These are phyloP conservation scores for Holtermanniella nyarrowii DNA, from an alignment of 768 basidiomycete genomes.

Conservation along the genomic window DNA sequence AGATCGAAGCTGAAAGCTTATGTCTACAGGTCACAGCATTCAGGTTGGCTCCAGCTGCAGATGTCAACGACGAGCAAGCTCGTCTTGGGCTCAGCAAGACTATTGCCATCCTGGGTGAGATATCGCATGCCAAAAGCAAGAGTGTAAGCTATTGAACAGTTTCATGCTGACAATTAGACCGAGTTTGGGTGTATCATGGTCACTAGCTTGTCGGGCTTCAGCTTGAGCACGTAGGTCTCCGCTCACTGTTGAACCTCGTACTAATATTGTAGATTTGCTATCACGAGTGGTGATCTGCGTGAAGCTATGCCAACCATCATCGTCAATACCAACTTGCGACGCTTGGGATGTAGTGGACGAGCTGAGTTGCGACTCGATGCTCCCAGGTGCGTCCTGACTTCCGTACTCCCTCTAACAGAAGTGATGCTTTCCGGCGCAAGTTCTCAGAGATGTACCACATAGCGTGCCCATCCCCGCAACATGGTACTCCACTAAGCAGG, in stretches of 20 bases:
- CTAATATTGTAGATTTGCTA: constrained; percentile 10
- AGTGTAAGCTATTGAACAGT: background rate
- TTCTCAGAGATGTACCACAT: constrained; percentile 27
- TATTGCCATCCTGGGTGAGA: constrained; percentile 13
- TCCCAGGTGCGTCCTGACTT: constrained; percentile 19
- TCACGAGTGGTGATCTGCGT: constrained; percentile 30
- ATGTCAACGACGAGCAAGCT: constrained; percentile 12
- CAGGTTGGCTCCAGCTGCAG: constrained; percentile 14
- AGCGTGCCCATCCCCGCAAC: constrained; percentile 11
- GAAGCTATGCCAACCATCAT: constrained; percentile 24
- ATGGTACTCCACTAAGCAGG: constrained; percentile 2
- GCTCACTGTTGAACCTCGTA: background rate
- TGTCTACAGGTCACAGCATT: constrained; percentile 26
- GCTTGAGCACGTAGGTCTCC: constrained; percentile 26
- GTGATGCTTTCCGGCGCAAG: constrained; percentile 26
- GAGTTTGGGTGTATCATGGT: constrained; percentile 26
- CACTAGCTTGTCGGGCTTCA: constrained; percentile 25
- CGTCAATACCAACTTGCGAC: constrained; percentile 29
- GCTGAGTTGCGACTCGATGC: constrained; percentile 27
- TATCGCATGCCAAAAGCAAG: background rate
- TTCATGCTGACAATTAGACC: constrained; percentile 9
- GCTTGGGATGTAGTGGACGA: constrained; percentile 33
- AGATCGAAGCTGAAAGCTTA: background rate
- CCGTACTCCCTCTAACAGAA: constrained; percentile 3
- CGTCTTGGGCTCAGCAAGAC: constrained; percentile 15